phyloP scores from a whole-genome alignment of 306 rosid genomes.

The Fragaria vesca region DNA sequence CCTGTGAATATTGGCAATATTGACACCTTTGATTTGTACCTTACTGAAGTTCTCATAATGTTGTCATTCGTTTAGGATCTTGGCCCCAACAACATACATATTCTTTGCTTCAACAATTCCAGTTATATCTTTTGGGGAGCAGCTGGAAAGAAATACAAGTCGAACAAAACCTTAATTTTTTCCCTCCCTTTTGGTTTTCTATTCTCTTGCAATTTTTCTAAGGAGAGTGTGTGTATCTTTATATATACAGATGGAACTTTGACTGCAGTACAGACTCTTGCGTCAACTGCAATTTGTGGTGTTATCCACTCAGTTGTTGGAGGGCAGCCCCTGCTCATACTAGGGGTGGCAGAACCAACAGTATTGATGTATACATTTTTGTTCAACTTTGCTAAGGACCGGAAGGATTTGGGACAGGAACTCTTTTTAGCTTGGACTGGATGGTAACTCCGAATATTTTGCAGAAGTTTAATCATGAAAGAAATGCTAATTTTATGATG shows the following conservation, averaged over 20 bases:
- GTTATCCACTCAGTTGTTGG: conserved; percentile 82
- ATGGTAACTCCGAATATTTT: conserved; percentile 59
- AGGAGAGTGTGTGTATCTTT: conserved; percentile 24
- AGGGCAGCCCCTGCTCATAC: conserved; percentile 95
- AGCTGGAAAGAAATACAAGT: conserved; percentile 85
- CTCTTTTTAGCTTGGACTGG: conserved; percentile 91
- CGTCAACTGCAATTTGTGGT: conserved; percentile 92
- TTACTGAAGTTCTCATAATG: conserved; percentile 15
- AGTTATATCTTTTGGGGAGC: conserved; percentile 95
- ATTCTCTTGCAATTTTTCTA: conserved; percentile 29
- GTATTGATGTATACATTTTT: conserved; percentile 93
- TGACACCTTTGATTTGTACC: neutral
- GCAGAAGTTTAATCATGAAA: neutral
- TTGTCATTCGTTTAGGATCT: conserved; percentile 58
- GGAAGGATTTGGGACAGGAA: conserved; percentile 83
- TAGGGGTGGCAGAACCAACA: conserved; percentile 97
- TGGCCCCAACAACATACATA: conserved; percentile 95
- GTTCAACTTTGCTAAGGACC: conserved; percentile 83
- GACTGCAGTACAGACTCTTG: conserved; percentile 96
- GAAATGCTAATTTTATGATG: conserved; percentile 12
- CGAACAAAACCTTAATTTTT: conserved; percentile 13
- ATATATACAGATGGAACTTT: conserved; percentile 68
- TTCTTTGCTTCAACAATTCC: conserved; percentile 99
- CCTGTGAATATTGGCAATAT: neutral
- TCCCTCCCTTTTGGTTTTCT: conserved; percentile 26